These are phyloP conservation scores for Pyricularia pennisetigena DNA, from an alignment of 2,329 filamentous ascomycete genomes.

Conservation along the genomic window DNA sequence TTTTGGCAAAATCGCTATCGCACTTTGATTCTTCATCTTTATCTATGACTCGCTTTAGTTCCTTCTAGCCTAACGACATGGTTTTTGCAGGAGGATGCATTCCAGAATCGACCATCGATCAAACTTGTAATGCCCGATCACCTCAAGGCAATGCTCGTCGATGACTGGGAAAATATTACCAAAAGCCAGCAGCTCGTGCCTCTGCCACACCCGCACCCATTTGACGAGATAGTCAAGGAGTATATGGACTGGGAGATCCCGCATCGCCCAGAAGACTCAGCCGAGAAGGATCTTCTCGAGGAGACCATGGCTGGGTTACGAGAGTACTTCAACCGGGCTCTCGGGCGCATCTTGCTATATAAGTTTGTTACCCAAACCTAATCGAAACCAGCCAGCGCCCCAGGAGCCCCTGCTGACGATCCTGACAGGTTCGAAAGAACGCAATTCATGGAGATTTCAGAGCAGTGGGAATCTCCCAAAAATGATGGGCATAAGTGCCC, in stretches of 20 bases:
- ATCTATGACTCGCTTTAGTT: not conserved
- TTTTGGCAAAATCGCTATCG: not conserved
- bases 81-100: slow-evolving; percentile 67
- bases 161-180: slow-evolving; percentile 98
- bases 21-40: not conserved
- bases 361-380: slow-evolving; percentile 29
- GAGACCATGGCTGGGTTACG: slow-evolving; percentile 79
- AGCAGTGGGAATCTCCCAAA: slow-evolving; percentile 53
- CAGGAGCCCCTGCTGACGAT: not conserved
- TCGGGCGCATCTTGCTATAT: slow-evolving; percentile 85
- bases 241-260: slow-evolving; percentile 64
- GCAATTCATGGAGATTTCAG: slow-evolving; percentile 72
- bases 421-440: slow-evolving; percentile 70
- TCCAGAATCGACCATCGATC: slow-evolving; percentile 74
- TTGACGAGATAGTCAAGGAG: slow-evolving; percentile 68
- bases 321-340: slow-evolving; percentile 87
- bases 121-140: slow-evolving; percentile 80
- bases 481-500: slow-evolving; percentile 59
- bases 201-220: slow-evolving; percentile 67
- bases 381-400: not conserved
- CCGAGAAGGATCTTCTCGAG: slow-evolving; percentile 76
- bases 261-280: slow-evolving; percentile 54
- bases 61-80: not conserved
- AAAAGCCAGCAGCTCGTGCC: slow-evolving; percentile 88
- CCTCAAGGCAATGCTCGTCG: slow-evolving; percentile 85